phyloP scores from a whole-genome alignment of 345 rosid species.

The Clausena lansium region DNA sequence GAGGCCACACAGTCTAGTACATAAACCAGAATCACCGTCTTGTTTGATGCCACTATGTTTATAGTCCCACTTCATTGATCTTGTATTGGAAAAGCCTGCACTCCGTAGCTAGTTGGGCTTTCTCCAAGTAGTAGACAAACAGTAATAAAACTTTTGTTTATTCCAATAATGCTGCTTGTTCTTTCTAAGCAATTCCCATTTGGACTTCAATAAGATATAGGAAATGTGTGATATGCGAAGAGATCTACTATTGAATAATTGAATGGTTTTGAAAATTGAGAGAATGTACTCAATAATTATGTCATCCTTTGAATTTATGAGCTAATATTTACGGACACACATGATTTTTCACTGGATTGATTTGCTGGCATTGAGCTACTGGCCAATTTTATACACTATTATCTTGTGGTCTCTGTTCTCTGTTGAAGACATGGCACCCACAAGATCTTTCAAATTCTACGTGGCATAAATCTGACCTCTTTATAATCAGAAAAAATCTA shows the following conservation, averaged over 20 bases:
- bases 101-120: background rate
- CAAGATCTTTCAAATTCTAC: constrained; percentile 35
- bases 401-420: background rate
- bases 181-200: background rate
- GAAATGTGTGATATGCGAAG: background rate
- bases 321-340: too few species aligned
- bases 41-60: background rate
- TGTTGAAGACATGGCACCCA: constrained; percentile 3
- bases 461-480: constrained; percentile 38
- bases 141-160: too few species aligned
- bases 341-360: background rate
- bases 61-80: background rate
- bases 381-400: background rate
- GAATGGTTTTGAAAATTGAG: too few species aligned
- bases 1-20: background rate
- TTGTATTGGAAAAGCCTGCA: background rate
- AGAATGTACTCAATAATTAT: too few species aligned
- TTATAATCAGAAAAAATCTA: constrained; percentile 26
- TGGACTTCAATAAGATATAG: background rate
- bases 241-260: background rate
- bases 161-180: background rate
- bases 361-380: background rate
- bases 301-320: too few species aligned
- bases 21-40: background rate
- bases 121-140: background rate